These are phyloP conservation scores for Flaveria ramosissima DNA, from an alignment of 129 eudicot species.

Conservation along the genomic window DNA sequence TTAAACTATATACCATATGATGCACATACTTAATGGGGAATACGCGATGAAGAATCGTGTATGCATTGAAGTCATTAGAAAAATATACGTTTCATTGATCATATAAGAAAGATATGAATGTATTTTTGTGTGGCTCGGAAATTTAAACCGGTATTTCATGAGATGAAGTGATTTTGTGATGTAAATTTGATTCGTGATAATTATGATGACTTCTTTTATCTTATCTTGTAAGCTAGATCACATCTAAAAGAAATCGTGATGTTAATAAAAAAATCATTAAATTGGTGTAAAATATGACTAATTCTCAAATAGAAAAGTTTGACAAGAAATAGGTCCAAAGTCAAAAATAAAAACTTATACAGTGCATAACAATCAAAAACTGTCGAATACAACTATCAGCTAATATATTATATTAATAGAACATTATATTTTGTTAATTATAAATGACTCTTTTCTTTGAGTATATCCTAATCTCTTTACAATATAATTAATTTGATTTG, in stretches of 20 bases:
- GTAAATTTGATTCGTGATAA: no score
- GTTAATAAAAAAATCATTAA: neutral
- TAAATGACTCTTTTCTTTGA: neutral
- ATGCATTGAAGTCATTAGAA: no score
- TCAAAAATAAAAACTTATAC: neutral
- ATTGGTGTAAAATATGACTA: neutral
- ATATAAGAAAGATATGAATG: no score
- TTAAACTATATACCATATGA: neutral
- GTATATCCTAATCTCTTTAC: conserved; percentile 12
- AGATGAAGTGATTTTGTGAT: no score
- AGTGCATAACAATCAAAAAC: conserved; percentile 8
- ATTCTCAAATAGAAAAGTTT: neutral
- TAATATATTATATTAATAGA: neutral
- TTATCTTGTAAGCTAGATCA: no score
- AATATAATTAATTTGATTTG: neutral
- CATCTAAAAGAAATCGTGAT: no score
- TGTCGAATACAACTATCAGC: neutral
- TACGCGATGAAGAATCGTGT: no score
- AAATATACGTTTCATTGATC: no score
- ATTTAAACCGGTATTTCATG: no score
- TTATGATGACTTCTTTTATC: no score
- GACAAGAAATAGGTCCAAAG: neutral
- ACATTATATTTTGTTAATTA: neutral
- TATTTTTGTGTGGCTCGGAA: no score
- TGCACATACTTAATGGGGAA: neutral